Conservation (phyloP, 495 filamentous ascomycete genomes). For the Podospora tetraspora region DNA sequence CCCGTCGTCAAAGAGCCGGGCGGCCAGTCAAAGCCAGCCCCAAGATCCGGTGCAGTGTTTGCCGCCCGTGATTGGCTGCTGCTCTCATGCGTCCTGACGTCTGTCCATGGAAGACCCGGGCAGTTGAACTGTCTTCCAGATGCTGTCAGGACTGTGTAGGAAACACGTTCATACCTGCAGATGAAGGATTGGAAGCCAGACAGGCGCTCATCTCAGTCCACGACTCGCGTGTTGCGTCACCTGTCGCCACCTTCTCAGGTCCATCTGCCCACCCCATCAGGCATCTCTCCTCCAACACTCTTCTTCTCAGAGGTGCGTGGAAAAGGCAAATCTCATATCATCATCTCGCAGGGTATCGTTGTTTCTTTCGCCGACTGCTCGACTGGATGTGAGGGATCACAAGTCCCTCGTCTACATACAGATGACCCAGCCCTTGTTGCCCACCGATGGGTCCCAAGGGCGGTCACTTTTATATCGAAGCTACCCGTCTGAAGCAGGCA, state of each 20-base stretch:
- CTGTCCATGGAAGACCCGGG: neutral
- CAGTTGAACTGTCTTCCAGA: neutral
- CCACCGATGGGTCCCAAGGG: neutral
- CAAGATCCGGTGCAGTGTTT: neutral
- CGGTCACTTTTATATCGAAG: neutral
- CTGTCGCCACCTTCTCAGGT: neutral
- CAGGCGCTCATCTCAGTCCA: too few species aligned
- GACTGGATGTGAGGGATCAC: neutral
- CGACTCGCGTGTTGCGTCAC: neutral
- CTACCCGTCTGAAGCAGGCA: neutral
- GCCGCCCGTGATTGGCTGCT: neutral
- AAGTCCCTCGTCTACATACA: neutral
- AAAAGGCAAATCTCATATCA: neutral
- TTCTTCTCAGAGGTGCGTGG: neutral
- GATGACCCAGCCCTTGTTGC: neutral
- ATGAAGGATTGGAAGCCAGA: neutral
- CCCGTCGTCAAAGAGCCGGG: neutral
- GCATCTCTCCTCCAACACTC: neutral
- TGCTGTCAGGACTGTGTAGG: neutral
- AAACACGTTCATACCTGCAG: neutral
- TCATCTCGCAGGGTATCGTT: neutral
- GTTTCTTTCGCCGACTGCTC: neutral
- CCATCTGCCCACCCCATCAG: too few species aligned
- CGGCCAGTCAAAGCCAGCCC: neutral
- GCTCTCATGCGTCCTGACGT: neutral